Conservation (phyloP, 345 rosid species). For the Bruguiera parviflora region DNA sequence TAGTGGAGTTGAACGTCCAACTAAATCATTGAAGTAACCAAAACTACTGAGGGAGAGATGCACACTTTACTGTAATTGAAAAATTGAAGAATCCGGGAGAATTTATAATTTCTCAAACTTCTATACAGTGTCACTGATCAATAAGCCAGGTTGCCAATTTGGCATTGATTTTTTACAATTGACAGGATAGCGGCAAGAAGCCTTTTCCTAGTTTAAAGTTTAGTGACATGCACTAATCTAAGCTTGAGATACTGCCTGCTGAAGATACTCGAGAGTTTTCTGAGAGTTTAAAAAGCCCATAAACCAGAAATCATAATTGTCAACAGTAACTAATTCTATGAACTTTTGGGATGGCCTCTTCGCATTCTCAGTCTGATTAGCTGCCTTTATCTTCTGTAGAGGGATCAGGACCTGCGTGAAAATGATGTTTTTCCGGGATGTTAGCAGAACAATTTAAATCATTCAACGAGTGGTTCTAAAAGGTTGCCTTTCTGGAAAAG, state of each 20-base stretch:
- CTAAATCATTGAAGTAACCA: too few relatives aligned
- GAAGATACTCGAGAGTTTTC: slow-evolving; percentile 60
- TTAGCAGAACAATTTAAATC: background rate
- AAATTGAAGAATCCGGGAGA: background rate
- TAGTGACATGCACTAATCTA: slow-evolving; percentile 24
- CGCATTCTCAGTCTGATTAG: slow-evolving; percentile 45
- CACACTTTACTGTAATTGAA: background rate
- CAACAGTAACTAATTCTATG: slow-evolving; percentile 59
- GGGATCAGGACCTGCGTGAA: slow-evolving; percentile 53
- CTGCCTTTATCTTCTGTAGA: slow-evolving; percentile 46
- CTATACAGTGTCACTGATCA: slow-evolving; percentile 6
- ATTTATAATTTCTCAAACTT: background rate
- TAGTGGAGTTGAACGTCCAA: too few relatives aligned
- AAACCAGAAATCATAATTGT: slow-evolving; percentile 83
- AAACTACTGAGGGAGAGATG: too few relatives aligned
- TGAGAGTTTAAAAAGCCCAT: slow-evolving; percentile 77
- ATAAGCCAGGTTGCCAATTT: slow-evolving; percentile 6
- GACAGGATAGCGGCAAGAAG: slow-evolving; percentile 13
- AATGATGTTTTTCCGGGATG: background rate
- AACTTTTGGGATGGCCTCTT: slow-evolving; percentile 73
- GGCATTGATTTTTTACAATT: slow-evolving; percentile 1
- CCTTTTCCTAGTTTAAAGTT: slow-evolving; percentile 16
- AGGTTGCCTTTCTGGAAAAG: background rate
- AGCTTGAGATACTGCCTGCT: slow-evolving; percentile 40
- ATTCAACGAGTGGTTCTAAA: background rate